Evolutionary conservation across 148 eudicot genomes (phyloP).

Genomic region (Amaranthus hypochondriacus): DNA sequence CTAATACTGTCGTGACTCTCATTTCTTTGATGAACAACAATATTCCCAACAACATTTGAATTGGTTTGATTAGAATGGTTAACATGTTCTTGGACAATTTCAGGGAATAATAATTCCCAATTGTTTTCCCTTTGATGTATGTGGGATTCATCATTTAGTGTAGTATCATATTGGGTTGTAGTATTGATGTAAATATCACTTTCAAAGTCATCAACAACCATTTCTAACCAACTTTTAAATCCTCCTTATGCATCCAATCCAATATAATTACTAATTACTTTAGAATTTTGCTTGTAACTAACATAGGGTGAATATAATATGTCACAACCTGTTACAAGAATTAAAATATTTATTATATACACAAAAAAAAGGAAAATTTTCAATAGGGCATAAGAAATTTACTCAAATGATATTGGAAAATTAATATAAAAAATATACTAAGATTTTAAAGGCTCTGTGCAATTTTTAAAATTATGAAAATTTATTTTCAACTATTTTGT

Average conservation of each 20-base stretch:
- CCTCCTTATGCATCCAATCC: slow-evolving; percentile 1
- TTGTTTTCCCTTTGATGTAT: not conserved
- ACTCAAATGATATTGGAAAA: not conserved
- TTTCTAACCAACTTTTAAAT: not conserved
- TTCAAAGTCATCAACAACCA: slow-evolving; percentile 16
- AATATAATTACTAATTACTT: not conserved
- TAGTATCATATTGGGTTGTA: not conserved
- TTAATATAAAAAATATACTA: not conserved
- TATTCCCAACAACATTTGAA: not conserved
- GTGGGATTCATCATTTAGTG: not conserved
- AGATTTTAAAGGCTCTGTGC: too few species aligned
- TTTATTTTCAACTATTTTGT: too few species aligned
- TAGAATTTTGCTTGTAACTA: slow-evolving; percentile 16
- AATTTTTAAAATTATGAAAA: too few species aligned
- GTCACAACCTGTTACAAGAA: not conserved
- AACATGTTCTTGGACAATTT: slow-evolving; percentile 8
- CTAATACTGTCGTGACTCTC: not conserved
- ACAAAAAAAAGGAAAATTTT: too few species aligned
- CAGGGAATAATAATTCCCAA: slow-evolving; percentile 29
- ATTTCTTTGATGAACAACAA: not conserved
- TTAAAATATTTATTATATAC: not conserved
- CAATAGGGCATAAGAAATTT: not conserved
- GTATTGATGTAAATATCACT: not conserved
- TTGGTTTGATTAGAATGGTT: not conserved
- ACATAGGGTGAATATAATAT: not conserved